These are phyloP conservation scores for Rhynchosporium secalis DNA, from an alignment of 2,329 filamentous ascomycete species.

Conservation along the genomic window DNA sequence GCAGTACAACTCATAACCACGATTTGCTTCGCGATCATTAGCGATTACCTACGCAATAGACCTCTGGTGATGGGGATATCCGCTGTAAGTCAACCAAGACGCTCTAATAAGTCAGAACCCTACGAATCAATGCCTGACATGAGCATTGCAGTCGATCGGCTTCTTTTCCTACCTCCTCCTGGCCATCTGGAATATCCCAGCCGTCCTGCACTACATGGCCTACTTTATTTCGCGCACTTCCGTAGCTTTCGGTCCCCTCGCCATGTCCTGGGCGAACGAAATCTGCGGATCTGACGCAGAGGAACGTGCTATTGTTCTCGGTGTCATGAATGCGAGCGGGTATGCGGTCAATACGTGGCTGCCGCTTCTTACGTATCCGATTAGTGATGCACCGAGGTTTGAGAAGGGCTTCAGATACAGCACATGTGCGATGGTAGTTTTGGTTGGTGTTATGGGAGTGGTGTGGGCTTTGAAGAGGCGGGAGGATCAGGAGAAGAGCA, in stretches of 20 bases:
- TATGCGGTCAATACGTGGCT: slow-evolving; percentile 50
- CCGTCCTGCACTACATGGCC: slow-evolving; percentile 35
- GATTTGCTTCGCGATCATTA: slow-evolving; percentile 53
- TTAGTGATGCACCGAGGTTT: slow-evolving; percentile 43
- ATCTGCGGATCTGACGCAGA: slow-evolving; percentile 48
- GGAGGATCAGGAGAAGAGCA: not conserved
- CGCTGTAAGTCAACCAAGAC: slow-evolving; percentile 26
- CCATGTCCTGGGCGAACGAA: slow-evolving; percentile 51
- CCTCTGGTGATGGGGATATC: slow-evolving; percentile 40
- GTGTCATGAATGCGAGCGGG: slow-evolving; percentile 48
- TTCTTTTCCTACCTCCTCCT: slow-evolving; percentile 41
- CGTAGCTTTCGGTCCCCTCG: slow-evolving; percentile 47
- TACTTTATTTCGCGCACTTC: slow-evolving; percentile 41
- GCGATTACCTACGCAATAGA: slow-evolving; percentile 46
- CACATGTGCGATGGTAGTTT: slow-evolving; percentile 33
- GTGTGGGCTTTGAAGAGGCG: not conserved
- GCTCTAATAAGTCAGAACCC: too few relatives aligned
- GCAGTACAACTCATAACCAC: slow-evolving; percentile 56
- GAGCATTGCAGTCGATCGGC: slow-evolving; percentile 36
- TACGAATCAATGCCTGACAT: not conserved
- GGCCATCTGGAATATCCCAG: slow-evolving; percentile 40
- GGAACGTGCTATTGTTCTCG: slow-evolving; percentile 50
- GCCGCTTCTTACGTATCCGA: slow-evolving; percentile 40
- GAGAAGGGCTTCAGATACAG: slow-evolving; percentile 44
- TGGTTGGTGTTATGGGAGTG: not conserved